These are phyloP conservation scores for Xylariaceae sp. DNA, from an alignment of 2,329 filamentous ascomycete species.

Conservation along the genomic window DNA sequence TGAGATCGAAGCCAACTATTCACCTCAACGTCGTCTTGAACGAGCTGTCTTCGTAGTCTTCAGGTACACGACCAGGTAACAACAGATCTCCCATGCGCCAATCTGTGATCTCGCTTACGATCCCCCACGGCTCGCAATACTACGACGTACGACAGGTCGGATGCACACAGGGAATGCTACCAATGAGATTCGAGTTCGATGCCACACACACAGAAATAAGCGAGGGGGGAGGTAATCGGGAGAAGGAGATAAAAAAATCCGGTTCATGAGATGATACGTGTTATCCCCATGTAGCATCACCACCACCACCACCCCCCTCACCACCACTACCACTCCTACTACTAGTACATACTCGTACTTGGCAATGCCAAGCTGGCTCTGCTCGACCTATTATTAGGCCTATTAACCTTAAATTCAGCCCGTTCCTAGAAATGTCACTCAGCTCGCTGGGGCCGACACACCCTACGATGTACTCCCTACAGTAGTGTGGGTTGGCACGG, in stretches of 20 bases:
- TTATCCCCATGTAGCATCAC: no score
- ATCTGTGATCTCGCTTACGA: background rate
- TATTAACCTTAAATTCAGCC: constrained; percentile 16
- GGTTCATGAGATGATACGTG: no score
- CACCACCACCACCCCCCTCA: no score
- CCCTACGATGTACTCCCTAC: background rate
- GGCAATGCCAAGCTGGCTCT: background rate
- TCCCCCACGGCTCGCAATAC: background rate
- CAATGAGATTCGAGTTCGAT: background rate
- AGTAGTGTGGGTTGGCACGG: background rate
- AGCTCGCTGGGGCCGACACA: background rate
- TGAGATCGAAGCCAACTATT: background rate
- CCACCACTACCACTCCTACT: no score
- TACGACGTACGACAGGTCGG: no score
- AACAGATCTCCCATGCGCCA: background rate
- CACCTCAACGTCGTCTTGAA: background rate
- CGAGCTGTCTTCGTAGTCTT: no score
- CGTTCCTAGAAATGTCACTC: background rate
- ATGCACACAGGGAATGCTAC: background rate
- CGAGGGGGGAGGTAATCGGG: no score
- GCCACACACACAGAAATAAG: no score
- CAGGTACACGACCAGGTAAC: background rate
- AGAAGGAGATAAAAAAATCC: no score
- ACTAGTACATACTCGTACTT: no score
- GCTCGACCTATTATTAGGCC: constrained; percentile 15